These are phyloP conservation scores for Blastocystis sp. DNA, from an alignment of 352 stramenopile species.

Conservation along the genomic window DNA sequence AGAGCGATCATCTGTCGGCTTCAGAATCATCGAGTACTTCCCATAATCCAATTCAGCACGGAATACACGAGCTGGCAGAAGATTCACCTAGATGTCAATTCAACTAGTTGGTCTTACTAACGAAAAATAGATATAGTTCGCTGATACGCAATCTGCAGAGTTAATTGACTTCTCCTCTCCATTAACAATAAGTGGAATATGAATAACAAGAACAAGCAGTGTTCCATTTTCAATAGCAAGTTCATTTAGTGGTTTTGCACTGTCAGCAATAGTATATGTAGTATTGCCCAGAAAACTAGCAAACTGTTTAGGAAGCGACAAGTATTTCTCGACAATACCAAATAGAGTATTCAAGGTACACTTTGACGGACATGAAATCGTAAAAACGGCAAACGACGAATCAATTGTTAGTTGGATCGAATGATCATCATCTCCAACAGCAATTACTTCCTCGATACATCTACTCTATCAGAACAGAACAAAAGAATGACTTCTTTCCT, in stretches of 20 bases:
- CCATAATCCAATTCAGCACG: neutral
- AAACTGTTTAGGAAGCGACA: neutral
- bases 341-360: neutral
- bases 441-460: no score
- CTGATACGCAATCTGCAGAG: neutral
- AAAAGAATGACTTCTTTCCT: neutral
- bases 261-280: neutral
- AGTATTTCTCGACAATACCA: neutral
- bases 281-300: neutral
- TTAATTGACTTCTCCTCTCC: neutral
- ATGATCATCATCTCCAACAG: no score
- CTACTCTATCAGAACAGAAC: neutral
- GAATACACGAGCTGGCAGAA: neutral
- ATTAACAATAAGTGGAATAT: neutral
- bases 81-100: neutral
- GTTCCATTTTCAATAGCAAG: neutral
- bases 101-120: neutral
- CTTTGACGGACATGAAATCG: neutral
- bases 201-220: neutral
- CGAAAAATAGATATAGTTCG: neutral
- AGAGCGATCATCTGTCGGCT: neutral
- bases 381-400: neutral
- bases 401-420: neutral
- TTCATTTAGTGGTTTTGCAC: neutral
- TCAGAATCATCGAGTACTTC: neutral